Percentiles rank a stretch among this genome's conserved stretches.
These are phyloP conservation scores for Aspergillus sclerotioniger DNA, from an alignment of 495 filamentous ascomycete species.

Conservation along the genomic window DNA sequence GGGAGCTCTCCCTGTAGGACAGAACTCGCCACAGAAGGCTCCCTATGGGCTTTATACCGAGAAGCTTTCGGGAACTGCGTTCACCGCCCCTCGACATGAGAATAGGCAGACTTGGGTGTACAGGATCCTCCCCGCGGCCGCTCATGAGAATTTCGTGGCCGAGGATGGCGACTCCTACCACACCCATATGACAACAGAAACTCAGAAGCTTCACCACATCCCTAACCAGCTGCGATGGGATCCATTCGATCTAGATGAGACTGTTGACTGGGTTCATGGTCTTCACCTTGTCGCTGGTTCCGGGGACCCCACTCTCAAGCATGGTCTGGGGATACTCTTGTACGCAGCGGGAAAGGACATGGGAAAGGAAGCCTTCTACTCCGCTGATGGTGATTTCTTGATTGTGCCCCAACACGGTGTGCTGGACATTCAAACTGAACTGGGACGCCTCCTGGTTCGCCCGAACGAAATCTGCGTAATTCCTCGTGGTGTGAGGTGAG, in stretches of 20 bases:
- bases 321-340: slow-evolving; percentile 76
- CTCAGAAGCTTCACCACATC: slow-evolving; percentile 58
- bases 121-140: slow-evolving; percentile 78
- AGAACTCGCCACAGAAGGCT: slow-evolving; percentile 87
- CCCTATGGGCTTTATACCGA: slow-evolving; percentile 84
- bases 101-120: slow-evolving; percentile 97
- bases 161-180: slow-evolving; percentile 54
- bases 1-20: slow-evolving; percentile 62
- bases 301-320: slow-evolving; percentile 78
- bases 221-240: slow-evolving; percentile 93
- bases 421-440: slow-evolving; percentile 82
- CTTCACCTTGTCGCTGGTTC: slow-evolving; percentile 77
- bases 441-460: slow-evolving; percentile 76
- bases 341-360: slow-evolving; percentile 82
- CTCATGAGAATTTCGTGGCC: slow-evolving; percentile 71
- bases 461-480: slow-evolving; percentile 90
- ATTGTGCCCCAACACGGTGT: slow-evolving; percentile 82
- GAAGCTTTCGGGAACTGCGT: slow-evolving; percentile 91
- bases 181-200: slow-evolving; percentile 47
- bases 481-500: slow-evolving; percentile 66
- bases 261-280: slow-evolving; percentile 75
- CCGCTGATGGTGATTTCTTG: slow-evolving; percentile 85
- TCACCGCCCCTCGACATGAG: slow-evolving; percentile 84
- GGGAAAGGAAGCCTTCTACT: slow-evolving; percentile 77
- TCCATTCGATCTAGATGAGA: slow-evolving; percentile 75